These are phyloP conservation scores for Thalia dealbata DNA, from an alignment of 176 grass and related monocot species.

Conservation along the genomic window DNA sequence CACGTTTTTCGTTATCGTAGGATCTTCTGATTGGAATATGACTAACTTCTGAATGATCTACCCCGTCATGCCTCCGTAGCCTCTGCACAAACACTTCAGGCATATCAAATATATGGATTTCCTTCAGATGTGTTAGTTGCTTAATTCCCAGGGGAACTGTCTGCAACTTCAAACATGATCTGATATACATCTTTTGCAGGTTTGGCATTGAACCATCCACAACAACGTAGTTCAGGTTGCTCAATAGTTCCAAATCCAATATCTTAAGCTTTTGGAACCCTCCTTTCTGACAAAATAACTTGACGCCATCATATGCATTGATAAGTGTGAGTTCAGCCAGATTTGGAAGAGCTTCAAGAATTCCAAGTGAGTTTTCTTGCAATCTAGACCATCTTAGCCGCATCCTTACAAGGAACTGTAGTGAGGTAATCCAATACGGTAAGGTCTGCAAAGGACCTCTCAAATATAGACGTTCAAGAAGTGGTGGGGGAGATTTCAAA, in stretches of 20 bases:
- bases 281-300: slow-evolving; percentile 15
- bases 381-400: slow-evolving; percentile 23
- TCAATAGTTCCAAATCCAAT: slow-evolving; percentile 24
- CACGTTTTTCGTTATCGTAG: background rate
- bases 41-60: background rate
- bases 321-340: slow-evolving; percentile 27
- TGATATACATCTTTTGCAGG: slow-evolving; percentile 29
- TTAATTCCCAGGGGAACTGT: slow-evolving; percentile 12
- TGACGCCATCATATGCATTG: slow-evolving; percentile 21
- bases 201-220: slow-evolving; percentile 24
- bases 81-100: slow-evolving; percentile 16
- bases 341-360: slow-evolving; percentile 23
- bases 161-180: slow-evolving; percentile 12
- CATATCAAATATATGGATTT: slow-evolving; percentile 34
- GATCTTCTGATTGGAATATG: slow-evolving; percentile 5
- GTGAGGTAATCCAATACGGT: slow-evolving; percentile 19
- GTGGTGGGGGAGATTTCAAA: slow-evolving; percentile 7
- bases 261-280: slow-evolving; percentile 31
- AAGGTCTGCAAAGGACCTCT: slow-evolving; percentile 16
- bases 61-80: slow-evolving; percentile 4
- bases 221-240: slow-evolving; percentile 14
- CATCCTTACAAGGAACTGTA: slow-evolving; percentile 21
- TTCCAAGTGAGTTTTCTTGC: slow-evolving; percentile 11
- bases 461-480: slow-evolving; percentile 27
- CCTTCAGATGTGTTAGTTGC: slow-evolving; percentile 21